phyloP scores from a whole-genome alignment of 2,329 filamentous ascomycete species.

The Trichocomaceae sp. region DNA sequence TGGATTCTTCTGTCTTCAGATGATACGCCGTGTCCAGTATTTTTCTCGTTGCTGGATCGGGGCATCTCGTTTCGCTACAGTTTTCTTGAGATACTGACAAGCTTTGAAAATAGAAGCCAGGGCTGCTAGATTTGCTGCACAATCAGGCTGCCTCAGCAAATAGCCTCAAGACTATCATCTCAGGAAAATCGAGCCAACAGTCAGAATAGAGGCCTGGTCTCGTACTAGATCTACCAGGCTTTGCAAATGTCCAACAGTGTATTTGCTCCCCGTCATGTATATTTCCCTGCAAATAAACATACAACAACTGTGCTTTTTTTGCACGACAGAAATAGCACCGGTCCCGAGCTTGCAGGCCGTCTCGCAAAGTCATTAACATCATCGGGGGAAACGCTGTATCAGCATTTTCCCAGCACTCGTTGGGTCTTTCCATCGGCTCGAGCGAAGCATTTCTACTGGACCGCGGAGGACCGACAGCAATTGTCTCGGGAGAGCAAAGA shows the following conservation, averaged over 20 bases:
- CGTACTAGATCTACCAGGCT: too few species aligned
- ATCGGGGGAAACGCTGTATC: slow-evolving; percentile 8
- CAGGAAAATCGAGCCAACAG: neutral
- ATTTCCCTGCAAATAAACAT: slow-evolving; percentile 11
- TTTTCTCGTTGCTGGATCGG: too few species aligned
- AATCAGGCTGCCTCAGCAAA: neutral
- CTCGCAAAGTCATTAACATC: slow-evolving; percentile 3
- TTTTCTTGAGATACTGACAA: too few species aligned
- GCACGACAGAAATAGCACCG: slow-evolving; percentile 13
- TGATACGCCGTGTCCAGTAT: too few species aligned
- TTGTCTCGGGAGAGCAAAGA: slow-evolving; percentile 1
- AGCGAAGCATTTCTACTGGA: slow-evolving; percentile 10
- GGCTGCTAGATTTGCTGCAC: too few species aligned
- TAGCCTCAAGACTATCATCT: neutral
- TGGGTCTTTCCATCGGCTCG: slow-evolving; percentile 15
- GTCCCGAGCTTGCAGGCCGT: slow-evolving; percentile 10
- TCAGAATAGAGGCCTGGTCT: neutral
- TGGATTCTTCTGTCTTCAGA: too few species aligned
- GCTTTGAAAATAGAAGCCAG: too few species aligned
- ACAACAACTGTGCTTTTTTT: slow-evolving; percentile 13
- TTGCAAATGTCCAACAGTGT: slow-evolving; percentile 2
- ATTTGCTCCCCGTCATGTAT: slow-evolving; percentile 13
- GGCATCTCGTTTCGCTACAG: too few species aligned
- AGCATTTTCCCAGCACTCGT: slow-evolving; percentile 12
- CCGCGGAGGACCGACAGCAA: slow-evolving; percentile 6